phyloP scores from a whole-genome alignment of 768 basidiomycete species.

The Cyathus striatus region DNA sequence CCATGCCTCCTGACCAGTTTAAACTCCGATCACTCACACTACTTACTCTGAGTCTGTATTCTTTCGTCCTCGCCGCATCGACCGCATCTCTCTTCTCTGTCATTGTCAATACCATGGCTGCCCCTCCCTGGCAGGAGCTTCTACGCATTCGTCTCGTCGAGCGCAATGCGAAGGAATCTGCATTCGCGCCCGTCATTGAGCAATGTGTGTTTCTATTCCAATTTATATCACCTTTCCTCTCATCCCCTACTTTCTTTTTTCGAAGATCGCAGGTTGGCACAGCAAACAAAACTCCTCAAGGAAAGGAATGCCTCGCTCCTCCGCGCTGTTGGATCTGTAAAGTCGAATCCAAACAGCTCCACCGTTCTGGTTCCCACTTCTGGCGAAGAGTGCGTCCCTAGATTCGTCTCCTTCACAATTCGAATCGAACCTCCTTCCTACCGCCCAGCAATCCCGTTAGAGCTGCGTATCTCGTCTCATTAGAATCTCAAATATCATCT shows the following conservation, averaged over 20 bases:
- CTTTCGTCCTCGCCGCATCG: too few species aligned
- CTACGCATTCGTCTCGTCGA: constrained; percentile 75
- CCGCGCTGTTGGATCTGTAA: constrained; percentile 74
- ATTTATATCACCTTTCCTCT: constrained; percentile 8
- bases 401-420: neutral
- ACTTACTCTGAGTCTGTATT: too few species aligned
- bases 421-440: neutral
- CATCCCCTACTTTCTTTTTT: constrained; percentile 8
- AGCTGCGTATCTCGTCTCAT: constrained; percentile 83
- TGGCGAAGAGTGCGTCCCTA: constrained; percentile 66
- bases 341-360: constrained; percentile 54
- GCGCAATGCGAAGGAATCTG: constrained; percentile 77
- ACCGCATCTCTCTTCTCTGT: too few species aligned
- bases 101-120: constrained; percentile 50
- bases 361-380: constrained; percentile 57
- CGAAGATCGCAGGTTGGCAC: constrained; percentile 85
- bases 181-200: constrained; percentile 82
- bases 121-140: constrained; percentile 81
- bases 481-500: constrained; percentile 91
- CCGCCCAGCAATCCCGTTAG: constrained; percentile 73
- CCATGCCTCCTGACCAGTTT: too few species aligned
- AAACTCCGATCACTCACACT: constrained; percentile 36
- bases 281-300: constrained; percentile 87
- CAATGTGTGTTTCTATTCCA: constrained; percentile 74
- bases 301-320: constrained; percentile 88